Conservation (phyloP, 139 green algal genomes). For the Raphidocelis subcapitata region DNA sequence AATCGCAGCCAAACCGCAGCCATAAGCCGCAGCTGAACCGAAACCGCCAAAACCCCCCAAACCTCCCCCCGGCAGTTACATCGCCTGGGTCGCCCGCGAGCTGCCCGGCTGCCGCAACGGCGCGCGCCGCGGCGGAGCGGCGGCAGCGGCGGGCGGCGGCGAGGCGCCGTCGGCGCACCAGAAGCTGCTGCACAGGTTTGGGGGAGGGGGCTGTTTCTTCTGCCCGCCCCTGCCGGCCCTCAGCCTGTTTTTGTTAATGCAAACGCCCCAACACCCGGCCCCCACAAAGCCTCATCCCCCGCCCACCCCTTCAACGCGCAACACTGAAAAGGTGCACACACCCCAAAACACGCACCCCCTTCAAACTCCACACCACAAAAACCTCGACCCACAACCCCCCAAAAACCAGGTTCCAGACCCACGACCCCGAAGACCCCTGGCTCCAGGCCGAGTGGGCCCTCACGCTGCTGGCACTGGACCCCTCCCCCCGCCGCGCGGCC, state of each 20-base stretch:
- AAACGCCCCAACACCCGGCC: too few species aligned
- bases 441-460: conserved; percentile 74
- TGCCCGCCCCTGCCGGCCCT: neutral
- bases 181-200: conserved; percentile 30
- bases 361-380: neutral
- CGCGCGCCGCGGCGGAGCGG: neutral
- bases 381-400: too few species aligned
- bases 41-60: neutral
- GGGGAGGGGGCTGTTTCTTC: neutral
- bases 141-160: neutral
- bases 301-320: neutral
- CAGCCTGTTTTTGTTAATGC: neutral
- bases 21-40: too few species aligned
- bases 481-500: neutral
- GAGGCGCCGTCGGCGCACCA: conserved; percentile 16
- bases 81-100: neutral
- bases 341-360: neutral
- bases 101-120: conserved; percentile 5
- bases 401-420: conserved; percentile 57
- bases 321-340: neutral
- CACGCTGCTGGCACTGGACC: conserved; percentile 31
- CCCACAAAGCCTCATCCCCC: too few species aligned
- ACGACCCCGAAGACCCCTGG: conserved; percentile 64
- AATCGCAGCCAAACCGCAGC: too few species aligned
- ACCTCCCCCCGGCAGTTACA: conserved; percentile 7